Evolutionary conservation across 1,139 yeast species (phyloP), one percentile per base, ranked within the genome.

Genomic region (Hyphopichia burtonii): DNA sequence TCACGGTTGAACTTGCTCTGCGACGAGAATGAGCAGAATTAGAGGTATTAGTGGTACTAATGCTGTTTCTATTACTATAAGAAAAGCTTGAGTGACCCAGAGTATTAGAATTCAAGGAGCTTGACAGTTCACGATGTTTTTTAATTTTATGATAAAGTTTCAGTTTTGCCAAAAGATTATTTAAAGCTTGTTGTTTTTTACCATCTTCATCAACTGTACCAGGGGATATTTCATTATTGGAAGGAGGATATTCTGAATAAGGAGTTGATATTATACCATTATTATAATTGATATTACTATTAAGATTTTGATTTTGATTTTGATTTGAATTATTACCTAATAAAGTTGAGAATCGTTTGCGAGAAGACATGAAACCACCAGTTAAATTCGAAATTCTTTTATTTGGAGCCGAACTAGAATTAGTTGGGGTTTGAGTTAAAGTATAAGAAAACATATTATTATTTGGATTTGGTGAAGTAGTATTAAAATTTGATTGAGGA

Each of bases 61-160:
- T 47, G 41, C 65, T 58, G 33, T 61, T 61, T 41, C 65, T 48
- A 43, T 55, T 59, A 41, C 59, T 58, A 40, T 49, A 47, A 17
- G 51, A 36, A n/a, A 46, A 34, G 32, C 47, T 49, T 12, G 59
- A 53, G 2, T 54, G 56, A 8, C 45, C 46, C 14, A 71, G 62
- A 4, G 52, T 40, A 11, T 49, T 55, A 32, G 73, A 68, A 33
- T 54, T 55, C 36, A 59, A 44, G 2, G 72, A 66, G 19, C 66
- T 53, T 2, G 63, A 52, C 62, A 67, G 71, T 40, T 71, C 76
- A 12, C 77, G 58, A 44, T 66, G 58, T 46, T 68, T 70, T 47
- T 65, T 71, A 22, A 71, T 53, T 44, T 67, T 62, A 47, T 62
- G 65, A 49, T 72, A 72, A 23, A 72, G 51, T 46, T 60, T 59